Conservation (phyloP, 805 yeast species). For the Monosporozyma unispora region DNA sequence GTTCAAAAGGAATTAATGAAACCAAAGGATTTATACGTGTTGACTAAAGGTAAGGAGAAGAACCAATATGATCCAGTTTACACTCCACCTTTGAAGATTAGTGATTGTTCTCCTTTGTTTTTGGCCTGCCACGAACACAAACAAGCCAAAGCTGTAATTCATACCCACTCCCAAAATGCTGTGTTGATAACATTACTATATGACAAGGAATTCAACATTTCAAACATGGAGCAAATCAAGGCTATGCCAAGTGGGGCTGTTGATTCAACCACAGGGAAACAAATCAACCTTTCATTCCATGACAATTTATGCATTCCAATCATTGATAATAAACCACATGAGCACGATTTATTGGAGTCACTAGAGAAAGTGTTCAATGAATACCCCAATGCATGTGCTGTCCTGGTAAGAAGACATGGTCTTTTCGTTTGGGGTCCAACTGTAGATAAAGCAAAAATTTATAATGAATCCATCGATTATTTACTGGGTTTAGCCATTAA, state of each 20-base stretch:
- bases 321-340: slow-evolving; percentile 83
- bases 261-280: slow-evolving; percentile 31
- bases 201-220: slow-evolving; percentile 62
- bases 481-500: slow-evolving; percentile 75
- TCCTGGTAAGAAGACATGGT: slow-evolving; percentile 87
- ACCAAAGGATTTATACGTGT: slow-evolving; percentile 75
- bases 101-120: slow-evolving; percentile 89
- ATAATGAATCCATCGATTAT: slow-evolving; percentile 89
- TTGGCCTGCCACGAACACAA: slow-evolving; percentile 58
- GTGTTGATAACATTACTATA: slow-evolving; percentile 69
- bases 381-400: slow-evolving; percentile 77
- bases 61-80: slow-evolving; percentile 39
- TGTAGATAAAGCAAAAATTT: slow-evolving; percentile 86
- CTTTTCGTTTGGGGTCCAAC: slow-evolving; percentile 94
- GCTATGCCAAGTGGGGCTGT: slow-evolving; percentile 68
- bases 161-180: slow-evolving; percentile 86
- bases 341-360: slow-evolving; percentile 67
- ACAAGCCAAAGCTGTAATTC: slow-evolving; percentile 86
- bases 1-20: slow-evolving; percentile 85
- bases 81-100: slow-evolving; percentile 72
- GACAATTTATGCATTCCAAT: slow-evolving; percentile 81
- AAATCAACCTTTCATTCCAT: slow-evolving; percentile 58
- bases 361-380: slow-evolving; percentile 53
- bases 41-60: slow-evolving; percentile 38
- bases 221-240: slow-evolving; percentile 84